Evolutionary conservation across 257 asterid genomes (phyloP).

Genomic region (Fraxinus cuspidata): DNA sequence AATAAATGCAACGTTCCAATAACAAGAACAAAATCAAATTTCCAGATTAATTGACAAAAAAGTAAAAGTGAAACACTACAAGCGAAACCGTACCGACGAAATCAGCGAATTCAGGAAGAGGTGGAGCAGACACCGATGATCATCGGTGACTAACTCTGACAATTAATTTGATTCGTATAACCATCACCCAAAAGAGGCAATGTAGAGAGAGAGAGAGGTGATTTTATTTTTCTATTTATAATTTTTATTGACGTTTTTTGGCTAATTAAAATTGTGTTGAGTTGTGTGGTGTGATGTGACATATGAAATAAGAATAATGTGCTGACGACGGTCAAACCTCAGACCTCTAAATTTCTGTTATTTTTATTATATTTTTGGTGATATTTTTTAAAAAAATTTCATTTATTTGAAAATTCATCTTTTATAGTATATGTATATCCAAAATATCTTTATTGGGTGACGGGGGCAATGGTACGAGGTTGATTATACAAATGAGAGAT

Average conservation of each 20-base stretch:
- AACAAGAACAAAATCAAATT: background rate
- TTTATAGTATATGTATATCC: no score
- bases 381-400: no score
- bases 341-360: background rate
- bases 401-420: no score
- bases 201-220: constrained; percentile 17
- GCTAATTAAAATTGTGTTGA: constrained; percentile 19
- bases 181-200: constrained; percentile 41
- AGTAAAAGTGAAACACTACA: background rate
- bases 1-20: background rate
- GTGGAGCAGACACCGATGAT: constrained; percentile 47
- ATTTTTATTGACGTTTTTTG: constrained; percentile 8
- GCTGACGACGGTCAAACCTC: no score
- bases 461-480: no score
- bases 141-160: constrained; percentile 57
- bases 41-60: background rate
- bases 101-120: constrained; percentile 33
- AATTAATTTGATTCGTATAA: constrained; percentile 34
- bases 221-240: background rate
- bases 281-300: background rate
- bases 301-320: no score
- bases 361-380: background rate
- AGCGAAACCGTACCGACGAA: constrained; percentile 29
- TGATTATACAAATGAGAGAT: no score
- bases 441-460: no score